phyloP scores from a whole-genome alignment of 2,329 filamentous ascomycete species.

The Beauveria asiatica region DNA sequence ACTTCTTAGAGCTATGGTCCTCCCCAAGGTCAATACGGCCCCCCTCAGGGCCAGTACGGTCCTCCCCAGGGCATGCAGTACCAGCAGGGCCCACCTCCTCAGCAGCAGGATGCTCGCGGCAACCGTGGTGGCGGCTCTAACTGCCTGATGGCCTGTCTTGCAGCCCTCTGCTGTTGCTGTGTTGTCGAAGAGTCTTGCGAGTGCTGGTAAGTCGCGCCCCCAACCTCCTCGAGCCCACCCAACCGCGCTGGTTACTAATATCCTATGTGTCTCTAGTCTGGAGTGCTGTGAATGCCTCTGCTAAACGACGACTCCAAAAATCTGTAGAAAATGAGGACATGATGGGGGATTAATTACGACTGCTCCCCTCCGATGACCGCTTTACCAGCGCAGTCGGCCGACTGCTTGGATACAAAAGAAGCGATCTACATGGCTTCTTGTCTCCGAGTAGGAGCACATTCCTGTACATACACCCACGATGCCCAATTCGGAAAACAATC shows the following conservation, averaged over 20 bases:
- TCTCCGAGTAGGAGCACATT: not conserved
- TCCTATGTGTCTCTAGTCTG: slow-evolving; percentile 19
- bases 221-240: not conserved
- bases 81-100: slow-evolving; percentile 29
- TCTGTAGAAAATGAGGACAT: not conserved
- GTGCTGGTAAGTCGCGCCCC: slow-evolving; percentile 32
- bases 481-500: not conserved
- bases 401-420: not conserved
- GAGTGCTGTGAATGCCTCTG: slow-evolving; percentile 34
- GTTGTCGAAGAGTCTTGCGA: slow-evolving; percentile 42
- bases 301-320: slow-evolving; percentile 16
- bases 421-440: not conserved
- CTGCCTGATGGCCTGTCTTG: slow-evolving; percentile 39
- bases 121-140: slow-evolving; percentile 29
- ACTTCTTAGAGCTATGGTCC: slow-evolving; percentile 21
- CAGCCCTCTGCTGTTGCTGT: slow-evolving; percentile 42
- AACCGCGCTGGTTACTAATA: slow-evolving; percentile 11
- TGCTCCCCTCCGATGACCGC: not conserved
- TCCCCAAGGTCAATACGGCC: slow-evolving; percentile 18
- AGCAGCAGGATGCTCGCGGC: slow-evolving; percentile 19
- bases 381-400: not conserved
- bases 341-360: not conserved
- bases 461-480: not conserved
- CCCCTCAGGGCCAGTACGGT: slow-evolving; percentile 25
- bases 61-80: slow-evolving; percentile 35